Conservation (phyloP, 2,329 filamentous ascomycete species). For the Clarireedia sp. region DNA sequence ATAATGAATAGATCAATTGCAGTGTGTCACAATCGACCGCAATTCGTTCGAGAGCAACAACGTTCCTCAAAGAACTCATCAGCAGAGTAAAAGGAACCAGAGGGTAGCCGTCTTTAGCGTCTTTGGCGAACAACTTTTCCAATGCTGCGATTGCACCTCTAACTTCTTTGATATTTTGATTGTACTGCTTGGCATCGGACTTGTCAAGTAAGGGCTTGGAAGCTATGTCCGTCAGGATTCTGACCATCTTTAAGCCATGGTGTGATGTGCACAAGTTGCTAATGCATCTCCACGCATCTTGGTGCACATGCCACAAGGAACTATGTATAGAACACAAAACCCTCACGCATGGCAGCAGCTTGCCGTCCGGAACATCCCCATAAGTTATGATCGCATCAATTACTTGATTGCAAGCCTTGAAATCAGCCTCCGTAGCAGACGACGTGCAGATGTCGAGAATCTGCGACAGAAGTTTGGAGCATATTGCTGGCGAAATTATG, state of each 20-base stretch:
- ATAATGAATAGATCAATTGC: conserved; percentile 43
- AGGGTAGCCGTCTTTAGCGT: conserved; percentile 52
- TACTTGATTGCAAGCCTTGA: conserved; percentile 58
- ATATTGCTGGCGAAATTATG: conserved; percentile 53
- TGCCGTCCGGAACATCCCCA: conserved; percentile 56
- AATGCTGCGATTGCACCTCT: conserved; percentile 56
- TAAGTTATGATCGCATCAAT: conserved; percentile 67
- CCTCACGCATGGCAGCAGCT: conserved; percentile 58
- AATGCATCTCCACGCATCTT: conserved; percentile 62
- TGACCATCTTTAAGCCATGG: conserved; percentile 61
- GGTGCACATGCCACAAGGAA: conserved; percentile 51
- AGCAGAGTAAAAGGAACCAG: conserved; percentile 50
- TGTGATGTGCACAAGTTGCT: conserved; percentile 66
- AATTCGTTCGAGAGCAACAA: conserved; percentile 31
- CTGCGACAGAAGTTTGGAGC: conserved; percentile 52
- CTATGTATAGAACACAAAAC: conserved; percentile 66
- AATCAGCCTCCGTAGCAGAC: conserved; percentile 56
- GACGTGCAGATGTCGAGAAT: conserved; percentile 60
- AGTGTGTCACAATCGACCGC: conserved; percentile 29
- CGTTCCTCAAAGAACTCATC: conserved; percentile 47
- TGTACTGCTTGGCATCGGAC: conserved; percentile 36
- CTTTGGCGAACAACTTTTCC: conserved; percentile 53
- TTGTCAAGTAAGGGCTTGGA: conserved; percentile 39
- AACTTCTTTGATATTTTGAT: conserved; percentile 45
- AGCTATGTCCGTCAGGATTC: conserved; percentile 56